Conservation (phyloP, 768 basidiomycete species). For the Strobilomyces echinocephalus region DNA sequence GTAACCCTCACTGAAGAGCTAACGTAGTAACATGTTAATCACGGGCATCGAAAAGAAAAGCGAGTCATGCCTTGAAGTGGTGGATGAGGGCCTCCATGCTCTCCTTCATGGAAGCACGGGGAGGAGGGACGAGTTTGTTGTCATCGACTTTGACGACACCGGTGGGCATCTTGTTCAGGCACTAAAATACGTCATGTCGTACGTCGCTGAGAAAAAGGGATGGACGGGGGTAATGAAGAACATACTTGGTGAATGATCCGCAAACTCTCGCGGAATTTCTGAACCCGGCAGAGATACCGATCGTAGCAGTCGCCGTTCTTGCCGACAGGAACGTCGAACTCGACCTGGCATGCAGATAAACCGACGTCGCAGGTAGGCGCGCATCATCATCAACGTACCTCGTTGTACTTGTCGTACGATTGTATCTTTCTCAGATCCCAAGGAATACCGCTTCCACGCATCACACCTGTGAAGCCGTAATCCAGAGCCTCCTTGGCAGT, state of each 20-base stretch:
- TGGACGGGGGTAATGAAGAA: background rate
- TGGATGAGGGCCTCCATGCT: conserved; percentile 98
- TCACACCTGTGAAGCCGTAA: conserved; percentile 94
- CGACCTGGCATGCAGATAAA: conserved; percentile 52
- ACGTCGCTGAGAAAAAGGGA: background rate
- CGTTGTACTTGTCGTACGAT: conserved; percentile 95
- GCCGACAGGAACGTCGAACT: conserved; percentile 96
- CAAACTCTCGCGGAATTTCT: conserved; percentile 95
- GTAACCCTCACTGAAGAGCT: conserved; percentile 96
- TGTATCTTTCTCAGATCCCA: conserved; percentile 93
- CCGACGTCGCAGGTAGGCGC: background rate
- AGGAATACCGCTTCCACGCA: conserved; percentile 90
- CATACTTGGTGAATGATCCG: conserved; percentile 76
- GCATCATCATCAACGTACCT: conserved; percentile 43
- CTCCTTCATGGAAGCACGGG: conserved; percentile 98
- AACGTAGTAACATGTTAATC: conserved; percentile 4
- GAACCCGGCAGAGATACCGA: conserved; percentile 94
- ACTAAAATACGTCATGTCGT: conserved; percentile 41
- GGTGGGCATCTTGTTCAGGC: conserved; percentile 93
- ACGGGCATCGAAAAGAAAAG: background rate
- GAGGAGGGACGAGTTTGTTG: conserved; percentile 94
- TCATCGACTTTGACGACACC: conserved; percentile 95
- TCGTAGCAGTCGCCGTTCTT: conserved; percentile 98
- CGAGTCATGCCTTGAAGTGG: conserved; percentile 78
- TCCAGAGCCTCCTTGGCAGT: conserved; percentile 89